Conservation (phyloP, 164 flowering plant species). For the Stephania cephalantha region DNA sequence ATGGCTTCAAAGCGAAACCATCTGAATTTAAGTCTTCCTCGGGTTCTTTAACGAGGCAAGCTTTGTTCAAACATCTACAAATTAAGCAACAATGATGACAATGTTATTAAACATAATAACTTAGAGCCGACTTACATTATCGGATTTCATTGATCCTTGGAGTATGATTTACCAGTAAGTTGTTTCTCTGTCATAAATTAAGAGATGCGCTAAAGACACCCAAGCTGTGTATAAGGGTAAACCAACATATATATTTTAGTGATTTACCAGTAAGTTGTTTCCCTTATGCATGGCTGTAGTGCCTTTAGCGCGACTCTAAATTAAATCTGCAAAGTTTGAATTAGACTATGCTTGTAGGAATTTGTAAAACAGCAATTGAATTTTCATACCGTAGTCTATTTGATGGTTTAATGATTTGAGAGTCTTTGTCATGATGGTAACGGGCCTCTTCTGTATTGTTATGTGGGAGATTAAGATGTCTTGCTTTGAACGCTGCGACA, state of each 20-base stretch:
- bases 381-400: conserved; percentile 33
- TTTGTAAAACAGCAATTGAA: background rate
- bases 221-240: too few relatives aligned
- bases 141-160: too few relatives aligned
- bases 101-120: background rate
- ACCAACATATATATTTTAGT: too few relatives aligned
- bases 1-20: conserved; percentile 15
- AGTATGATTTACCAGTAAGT: too few relatives aligned
- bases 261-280: too few relatives aligned
- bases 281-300: too few relatives aligned
- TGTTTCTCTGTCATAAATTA: too few relatives aligned
- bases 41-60: conserved; percentile 13
- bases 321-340: too few relatives aligned
- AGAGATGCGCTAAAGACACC: too few relatives aligned
- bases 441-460: conserved; percentile 16
- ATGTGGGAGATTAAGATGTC: conserved; percentile 20
- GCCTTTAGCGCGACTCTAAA: too few relatives aligned
- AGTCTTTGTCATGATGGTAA: conserved; percentile 21
- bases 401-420: conserved; percentile 29
- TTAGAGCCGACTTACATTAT: too few relatives aligned
- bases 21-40: conserved; percentile 9
- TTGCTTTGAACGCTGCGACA: conserved; percentile 33
- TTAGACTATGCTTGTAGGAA: too few relatives aligned
- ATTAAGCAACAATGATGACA: background rate
- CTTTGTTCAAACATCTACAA: conserved; percentile 15